These are phyloP conservation scores for Begonia fuchsioides DNA, from an alignment of 306 rosid species.

Conservation along the genomic window DNA sequence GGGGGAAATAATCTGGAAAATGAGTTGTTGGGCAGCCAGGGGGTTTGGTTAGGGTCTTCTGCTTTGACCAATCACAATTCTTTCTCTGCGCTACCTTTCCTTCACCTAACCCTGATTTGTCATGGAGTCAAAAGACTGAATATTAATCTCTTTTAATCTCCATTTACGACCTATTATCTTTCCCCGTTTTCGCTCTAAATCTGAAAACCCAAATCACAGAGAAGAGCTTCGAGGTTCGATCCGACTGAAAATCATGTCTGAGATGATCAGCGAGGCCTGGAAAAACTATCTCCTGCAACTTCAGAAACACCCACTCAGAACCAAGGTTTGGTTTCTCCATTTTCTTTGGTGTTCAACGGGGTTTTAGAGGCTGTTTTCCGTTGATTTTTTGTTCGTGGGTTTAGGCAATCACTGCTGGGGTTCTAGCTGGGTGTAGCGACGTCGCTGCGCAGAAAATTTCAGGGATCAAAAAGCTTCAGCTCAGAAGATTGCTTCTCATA, in stretches of 20 bases:
- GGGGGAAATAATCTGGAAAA: no score
- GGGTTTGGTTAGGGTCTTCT: no score
- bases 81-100: no score
- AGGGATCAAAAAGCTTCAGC: constrained; percentile 75
- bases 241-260: constrained; percentile 39
- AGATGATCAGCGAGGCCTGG: constrained; percentile 42
- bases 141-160: background rate
- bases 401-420: constrained; percentile 81
- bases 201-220: constrained; percentile 1
- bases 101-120: constrained; percentile 10
- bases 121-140: constrained; percentile 1
- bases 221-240: constrained; percentile 10
- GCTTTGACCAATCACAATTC: no score
- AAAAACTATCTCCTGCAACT: constrained; percentile 58
- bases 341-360: no score
- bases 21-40: no score
- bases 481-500: constrained; percentile 62
- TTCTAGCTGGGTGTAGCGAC: constrained; percentile 72
- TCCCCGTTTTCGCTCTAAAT: background rate
- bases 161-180: background rate
- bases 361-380: background rate
- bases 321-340: constrained; percentile 37
- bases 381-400: background rate
- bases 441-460: constrained; percentile 75
- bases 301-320: constrained; percentile 74